These are phyloP conservation scores for Zymoseptoria brevis DNA, from an alignment of 2,329 filamentous ascomycete species.

Conservation along the genomic window DNA sequence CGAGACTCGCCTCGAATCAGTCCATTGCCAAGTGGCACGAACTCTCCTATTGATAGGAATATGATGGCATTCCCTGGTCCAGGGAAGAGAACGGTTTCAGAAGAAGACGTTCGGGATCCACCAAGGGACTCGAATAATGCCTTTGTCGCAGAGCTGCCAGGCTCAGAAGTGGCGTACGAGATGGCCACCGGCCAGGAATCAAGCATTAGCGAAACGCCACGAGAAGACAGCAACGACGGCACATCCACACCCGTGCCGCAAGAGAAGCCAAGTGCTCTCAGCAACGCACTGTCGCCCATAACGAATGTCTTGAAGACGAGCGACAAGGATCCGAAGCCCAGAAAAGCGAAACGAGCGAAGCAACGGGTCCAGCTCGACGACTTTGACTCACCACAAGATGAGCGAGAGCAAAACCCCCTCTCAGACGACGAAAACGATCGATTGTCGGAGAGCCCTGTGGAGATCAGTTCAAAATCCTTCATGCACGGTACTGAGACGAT, in stretches of 20 bases:
- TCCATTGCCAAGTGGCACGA: conserved; percentile 16
- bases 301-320: conserved; percentile 39
- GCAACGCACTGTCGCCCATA: conserved; percentile 27
- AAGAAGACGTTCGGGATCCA: background rate
- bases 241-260: conserved; percentile 3
- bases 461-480: conserved; percentile 48
- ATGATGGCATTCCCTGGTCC: conserved; percentile 4
- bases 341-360: conserved; percentile 52
- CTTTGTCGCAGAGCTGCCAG: conserved; percentile 33
- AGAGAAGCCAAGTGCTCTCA: conserved; percentile 12
- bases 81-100: conserved; percentile 13
- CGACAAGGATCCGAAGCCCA: conserved; percentile 40
- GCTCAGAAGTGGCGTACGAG: conserved; percentile 31
- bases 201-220: conserved; percentile 15
- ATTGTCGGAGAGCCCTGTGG: conserved; percentile 59
- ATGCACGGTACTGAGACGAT: conserved; percentile 33
- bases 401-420: conserved; percentile 36
- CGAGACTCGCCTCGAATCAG: conserved; percentile 18
- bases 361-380: conserved; percentile 62
- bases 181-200: conserved; percentile 38
- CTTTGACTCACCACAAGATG: conserved; percentile 51
- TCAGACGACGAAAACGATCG: conserved; percentile 37
- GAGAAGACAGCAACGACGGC: conserved; percentile 4
- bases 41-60: conserved; percentile 16
- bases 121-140: conserved; percentile 11